A percentile compares a stretch with the other conserved stretches of the same genome.
phyloP scores from a whole-genome alignment of 2,329 filamentous ascomycete species.

The Chaetomiaceae sp. region DNA sequence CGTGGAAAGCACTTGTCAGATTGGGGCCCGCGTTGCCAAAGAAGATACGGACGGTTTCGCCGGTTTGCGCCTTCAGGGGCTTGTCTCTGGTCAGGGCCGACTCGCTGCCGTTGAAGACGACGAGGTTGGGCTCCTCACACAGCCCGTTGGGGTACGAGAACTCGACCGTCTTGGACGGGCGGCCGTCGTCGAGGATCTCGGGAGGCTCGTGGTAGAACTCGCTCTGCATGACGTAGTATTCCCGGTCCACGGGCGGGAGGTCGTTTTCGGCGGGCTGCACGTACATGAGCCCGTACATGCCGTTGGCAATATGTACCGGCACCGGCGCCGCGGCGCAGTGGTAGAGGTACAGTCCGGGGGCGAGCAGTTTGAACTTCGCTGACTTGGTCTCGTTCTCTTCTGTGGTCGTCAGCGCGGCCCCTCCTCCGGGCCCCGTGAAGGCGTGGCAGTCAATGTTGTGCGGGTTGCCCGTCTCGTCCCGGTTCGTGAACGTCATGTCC shows the following conservation, averaged over 20 bases:
- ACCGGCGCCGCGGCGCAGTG: conserved; percentile 14
- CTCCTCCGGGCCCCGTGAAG: conserved; percentile 14
- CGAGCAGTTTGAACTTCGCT: conserved; percentile 11
- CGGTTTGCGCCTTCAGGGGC: conserved; percentile 1
- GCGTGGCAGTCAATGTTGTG: conserved; percentile 18
- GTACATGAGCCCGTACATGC: conserved; percentile 17
- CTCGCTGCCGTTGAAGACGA: conserved; percentile 12
- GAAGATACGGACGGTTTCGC: conserved; percentile 10
- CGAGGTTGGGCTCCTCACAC: background rate
- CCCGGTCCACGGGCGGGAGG: conserved; percentile 8
- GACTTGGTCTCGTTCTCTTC: conserved; percentile 13
- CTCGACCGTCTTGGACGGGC: conserved; percentile 1
- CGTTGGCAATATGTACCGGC: conserved; percentile 17
- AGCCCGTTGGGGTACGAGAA: conserved; percentile 12
- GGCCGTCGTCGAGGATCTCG: conserved; percentile 1
- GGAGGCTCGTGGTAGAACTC: conserved; percentile 18
- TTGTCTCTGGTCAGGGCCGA: conserved; percentile 8
- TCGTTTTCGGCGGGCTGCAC: conserved; percentile 5
- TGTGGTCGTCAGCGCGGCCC: conserved; percentile 4
- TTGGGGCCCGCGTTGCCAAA: conserved; percentile 15
- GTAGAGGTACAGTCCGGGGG: conserved; percentile 10
- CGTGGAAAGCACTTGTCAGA: conserved; percentile 11
- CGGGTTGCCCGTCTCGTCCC: conserved; percentile 10
- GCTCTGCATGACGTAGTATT: conserved; percentile 18
- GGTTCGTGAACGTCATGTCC: conserved; percentile 8